Base-by-base conservation (phyloP, 1,139 yeast species). In the Zygotorulaspora mrakii region DNA sequence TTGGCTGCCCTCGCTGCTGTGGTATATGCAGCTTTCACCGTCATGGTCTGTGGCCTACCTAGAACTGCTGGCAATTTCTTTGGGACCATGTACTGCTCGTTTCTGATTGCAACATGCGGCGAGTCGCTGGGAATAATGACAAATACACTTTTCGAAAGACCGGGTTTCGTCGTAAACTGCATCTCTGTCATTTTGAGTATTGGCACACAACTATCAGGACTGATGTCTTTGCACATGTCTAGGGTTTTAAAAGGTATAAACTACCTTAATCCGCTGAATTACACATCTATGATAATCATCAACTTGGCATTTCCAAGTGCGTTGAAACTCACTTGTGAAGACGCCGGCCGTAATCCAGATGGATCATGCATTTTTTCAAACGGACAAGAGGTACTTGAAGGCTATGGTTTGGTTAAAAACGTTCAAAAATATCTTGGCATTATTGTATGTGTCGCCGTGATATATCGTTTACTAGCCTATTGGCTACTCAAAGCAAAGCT, bases 151-250 rank as follows among this genome's bases (percentile, higher is more conserved):
- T 79, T 86, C 53, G 69, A 71, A 41, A 89, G 86, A 56, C 74
- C 85, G 39, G 95, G 95, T 0, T 73, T 86, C 50, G 94, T 94
- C 0, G 76, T 84, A 17, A 85, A 83, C 54, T 63, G 85, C 4
- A 73, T 86, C 33, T 73, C 88, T 0, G 73, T 77, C 7, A 57
- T 82, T 22, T 63, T 83, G 35, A 74, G 84, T 3, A 66, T 85
- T 42, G 91, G 89, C 5, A 74, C 82, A 12, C 77, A 82, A 52
- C 83, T 86, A 94, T 86, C 87, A 3, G 96, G 95, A n/a, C 69
- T 89, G 4, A 73, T 87, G 80, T 82, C 95, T 0, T 64, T 84
- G 49, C 70, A 80, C 24, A 77, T 86, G 82, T 87, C 87, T 5
- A 65, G 65, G 1, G 76, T 86, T 39, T 73, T 86, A 55, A 69